Percentiles rank a stretch among this genome's conserved stretches.
Conservation (phyloP, 1,284 basidiomycete species). For the Fomitopsis betulina region DNA sequence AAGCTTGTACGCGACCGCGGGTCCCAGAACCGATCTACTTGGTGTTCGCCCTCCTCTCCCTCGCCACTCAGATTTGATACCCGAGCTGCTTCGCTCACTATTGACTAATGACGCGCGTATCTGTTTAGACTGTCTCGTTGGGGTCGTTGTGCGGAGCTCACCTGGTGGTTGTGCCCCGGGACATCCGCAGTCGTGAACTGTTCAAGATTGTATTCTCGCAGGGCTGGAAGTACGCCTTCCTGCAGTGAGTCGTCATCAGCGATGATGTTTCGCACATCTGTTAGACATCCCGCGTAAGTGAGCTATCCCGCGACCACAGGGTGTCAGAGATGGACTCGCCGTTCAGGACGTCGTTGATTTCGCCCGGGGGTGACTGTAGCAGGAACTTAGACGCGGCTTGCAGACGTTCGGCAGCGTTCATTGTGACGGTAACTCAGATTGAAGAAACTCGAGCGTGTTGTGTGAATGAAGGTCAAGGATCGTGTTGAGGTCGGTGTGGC, state of each 20-base stretch:
- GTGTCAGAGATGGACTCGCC: slow-evolving; percentile 41
- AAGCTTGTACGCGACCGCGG: slow-evolving; percentile 75
- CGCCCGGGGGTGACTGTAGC: slow-evolving; percentile 87
- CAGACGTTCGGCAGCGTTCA: slow-evolving; percentile 61
- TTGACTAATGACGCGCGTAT: slow-evolving; percentile 42
- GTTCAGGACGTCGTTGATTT: slow-evolving; percentile 93
- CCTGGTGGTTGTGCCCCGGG: slow-evolving; percentile 69
- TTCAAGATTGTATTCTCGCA: slow-evolving; percentile 79
- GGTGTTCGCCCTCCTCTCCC: slow-evolving; percentile 30
- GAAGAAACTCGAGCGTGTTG: background rate
- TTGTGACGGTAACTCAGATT: slow-evolving; percentile 16
- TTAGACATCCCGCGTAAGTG: slow-evolving; percentile 7
- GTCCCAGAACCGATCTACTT: slow-evolving; percentile 74
- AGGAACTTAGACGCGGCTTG: slow-evolving; percentile 75
- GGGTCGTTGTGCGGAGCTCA: slow-evolving; percentile 25
- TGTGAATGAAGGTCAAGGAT: background rate
- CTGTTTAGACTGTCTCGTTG: background rate
- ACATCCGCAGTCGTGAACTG: slow-evolving; percentile 86
- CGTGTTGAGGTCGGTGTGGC: too few relatives aligned
- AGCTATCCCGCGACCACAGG: slow-evolving; percentile 1
- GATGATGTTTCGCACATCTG: slow-evolving; percentile 87
- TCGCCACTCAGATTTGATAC: slow-evolving; percentile 24
- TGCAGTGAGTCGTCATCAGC: slow-evolving; percentile 80
- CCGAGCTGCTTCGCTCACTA: slow-evolving; percentile 68
- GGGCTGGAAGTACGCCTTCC: slow-evolving; percentile 68